A percentile compares a stretch with the other conserved stretches of the same genome.
Conservation (phyloP, 805 yeast species). For the Yamadazyma kitorensis region DNA sequence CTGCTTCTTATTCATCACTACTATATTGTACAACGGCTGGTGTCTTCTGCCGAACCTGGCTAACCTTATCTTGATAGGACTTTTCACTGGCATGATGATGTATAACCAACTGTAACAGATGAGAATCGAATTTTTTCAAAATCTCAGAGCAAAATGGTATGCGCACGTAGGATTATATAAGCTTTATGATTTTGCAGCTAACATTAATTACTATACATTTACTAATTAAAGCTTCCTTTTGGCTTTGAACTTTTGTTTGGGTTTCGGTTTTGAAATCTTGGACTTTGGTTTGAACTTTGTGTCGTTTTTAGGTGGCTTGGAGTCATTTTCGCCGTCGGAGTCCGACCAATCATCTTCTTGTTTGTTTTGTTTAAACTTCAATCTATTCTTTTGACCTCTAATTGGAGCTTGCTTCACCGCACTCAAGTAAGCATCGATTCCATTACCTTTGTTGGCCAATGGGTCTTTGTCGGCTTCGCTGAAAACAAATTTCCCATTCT, state of each 20-base stretch:
- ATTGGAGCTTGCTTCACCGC: constrained; percentile 93
- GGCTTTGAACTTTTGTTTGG: constrained; percentile 51
- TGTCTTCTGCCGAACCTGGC: constrained; percentile 91
- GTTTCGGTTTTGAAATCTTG: constrained; percentile 37
- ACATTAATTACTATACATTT: background rate
- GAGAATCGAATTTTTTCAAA: constrained; percentile 6
- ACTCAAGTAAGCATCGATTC: constrained; percentile 88
- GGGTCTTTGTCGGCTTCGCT: constrained; percentile 51
- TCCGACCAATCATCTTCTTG: constrained; percentile 46
- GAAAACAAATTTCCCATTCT: constrained; percentile 69
- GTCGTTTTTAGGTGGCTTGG: constrained; percentile 11
- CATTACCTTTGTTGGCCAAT: constrained; percentile 43
- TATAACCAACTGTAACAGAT: background rate
- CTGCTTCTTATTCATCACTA: constrained; percentile 71
- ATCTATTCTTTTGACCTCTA: constrained; percentile 87
- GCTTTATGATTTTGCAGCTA: no score
- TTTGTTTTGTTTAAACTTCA: constrained; percentile 75
- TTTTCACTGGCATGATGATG: constrained; percentile 9
- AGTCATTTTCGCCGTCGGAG: constrained; percentile 46
- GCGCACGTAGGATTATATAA: constrained; percentile 1
- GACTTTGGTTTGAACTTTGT: constrained; percentile 18
- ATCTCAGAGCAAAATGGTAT: background rate
- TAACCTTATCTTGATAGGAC: constrained; percentile 75
- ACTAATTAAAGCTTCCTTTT: constrained; percentile 52
- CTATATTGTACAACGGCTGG: constrained; percentile 88